A percentile compares a stretch with the other conserved stretches of the same genome.
Conservation (phyloP, 768 basidiomycete genomes). For the Tulasnella sp. region DNA sequence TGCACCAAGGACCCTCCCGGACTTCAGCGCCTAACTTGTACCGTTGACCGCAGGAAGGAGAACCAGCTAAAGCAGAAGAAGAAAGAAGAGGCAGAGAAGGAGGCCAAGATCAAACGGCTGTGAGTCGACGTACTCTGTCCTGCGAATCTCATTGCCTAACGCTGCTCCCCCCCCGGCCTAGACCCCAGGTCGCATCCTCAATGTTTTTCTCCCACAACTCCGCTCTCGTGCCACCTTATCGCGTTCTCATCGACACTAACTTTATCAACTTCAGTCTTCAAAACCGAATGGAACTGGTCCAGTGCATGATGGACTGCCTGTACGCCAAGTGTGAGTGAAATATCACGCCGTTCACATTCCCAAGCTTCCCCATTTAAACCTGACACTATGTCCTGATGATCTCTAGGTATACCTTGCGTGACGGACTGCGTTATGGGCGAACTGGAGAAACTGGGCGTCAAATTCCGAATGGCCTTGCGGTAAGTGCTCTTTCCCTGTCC, state of each 20-base stretch:
- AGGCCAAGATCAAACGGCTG: conserved; percentile 73
- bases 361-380: background rate
- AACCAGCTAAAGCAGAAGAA: conserved; percentile 87
- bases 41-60: conserved; percentile 62
- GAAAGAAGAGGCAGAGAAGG: conserved; percentile 76
- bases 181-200: conserved; percentile 82
- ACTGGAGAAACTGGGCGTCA: conserved; percentile 93
- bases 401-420: conserved; percentile 91
- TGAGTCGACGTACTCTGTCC: conserved; percentile 42
- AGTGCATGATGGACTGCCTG: conserved; percentile 99
- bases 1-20: conserved; percentile 14
- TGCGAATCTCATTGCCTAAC: background rate
- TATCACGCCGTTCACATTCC: background rate
- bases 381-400: background rate
- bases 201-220: conserved; percentile 94
- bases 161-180: conserved; percentile 35
- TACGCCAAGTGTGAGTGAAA: conserved; percentile 86
- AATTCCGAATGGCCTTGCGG: conserved; percentile 92
- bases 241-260: conserved; percentile 97
- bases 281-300: conserved; percentile 92
- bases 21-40: background rate
- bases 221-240: conserved; percentile 92
- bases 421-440: conserved; percentile 99
- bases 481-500: conserved; percentile 39
- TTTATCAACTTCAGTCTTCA: conserved; percentile 99